Percentiles rank a stretch among this genome's conserved stretches.
phyloP scores from a whole-genome alignment of 2,329 filamentous ascomycete species.

The Bipolaris victoriae region DNA sequence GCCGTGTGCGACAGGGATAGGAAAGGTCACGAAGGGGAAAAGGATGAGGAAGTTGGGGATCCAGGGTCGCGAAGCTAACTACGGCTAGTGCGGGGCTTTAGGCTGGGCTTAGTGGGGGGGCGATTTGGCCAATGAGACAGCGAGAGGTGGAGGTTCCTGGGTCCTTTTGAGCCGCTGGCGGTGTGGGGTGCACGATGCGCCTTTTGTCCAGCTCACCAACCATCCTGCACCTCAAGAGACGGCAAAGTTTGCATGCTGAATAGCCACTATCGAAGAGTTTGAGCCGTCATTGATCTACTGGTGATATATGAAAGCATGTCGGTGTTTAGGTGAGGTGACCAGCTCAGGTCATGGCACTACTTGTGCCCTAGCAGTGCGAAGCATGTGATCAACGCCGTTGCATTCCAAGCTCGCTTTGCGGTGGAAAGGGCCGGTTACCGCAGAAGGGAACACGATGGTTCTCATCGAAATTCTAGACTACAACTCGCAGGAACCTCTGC shows the following conservation, averaged over 20 bases:
- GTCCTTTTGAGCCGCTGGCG: not conserved
- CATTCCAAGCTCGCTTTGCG: not conserved
- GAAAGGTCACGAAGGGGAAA: slow-evolving; percentile 4
- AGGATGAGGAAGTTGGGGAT: slow-evolving; percentile 9
- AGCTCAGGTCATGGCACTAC: not conserved
- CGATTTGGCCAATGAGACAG: not conserved
- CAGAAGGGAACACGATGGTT: not conserved
- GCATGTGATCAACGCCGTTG: not conserved
- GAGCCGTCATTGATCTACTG: not conserved
- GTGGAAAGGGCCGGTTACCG: not conserved
- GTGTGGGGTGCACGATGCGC: not conserved
- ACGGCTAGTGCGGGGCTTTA: slow-evolving; percentile 6
- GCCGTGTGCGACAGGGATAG: not conserved
- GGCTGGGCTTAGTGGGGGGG: not conserved
- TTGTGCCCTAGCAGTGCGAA: not conserved
- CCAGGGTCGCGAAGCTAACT: slow-evolving; percentile 3
- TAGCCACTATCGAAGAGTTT: not conserved
- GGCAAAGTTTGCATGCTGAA: not conserved
- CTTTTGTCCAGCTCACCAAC: not conserved
- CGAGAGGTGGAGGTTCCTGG: not conserved
- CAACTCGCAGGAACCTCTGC: not conserved
- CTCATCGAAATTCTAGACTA: not conserved
- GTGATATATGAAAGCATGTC: not conserved
- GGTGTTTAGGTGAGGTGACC: not conserved
- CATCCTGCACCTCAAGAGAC: not conserved